Evolutionary conservation across 805 yeast genomes (phyloP), one percentile per base, ranked within the genome.

Genomic region (Blastobotrys attinorum): DNA sequence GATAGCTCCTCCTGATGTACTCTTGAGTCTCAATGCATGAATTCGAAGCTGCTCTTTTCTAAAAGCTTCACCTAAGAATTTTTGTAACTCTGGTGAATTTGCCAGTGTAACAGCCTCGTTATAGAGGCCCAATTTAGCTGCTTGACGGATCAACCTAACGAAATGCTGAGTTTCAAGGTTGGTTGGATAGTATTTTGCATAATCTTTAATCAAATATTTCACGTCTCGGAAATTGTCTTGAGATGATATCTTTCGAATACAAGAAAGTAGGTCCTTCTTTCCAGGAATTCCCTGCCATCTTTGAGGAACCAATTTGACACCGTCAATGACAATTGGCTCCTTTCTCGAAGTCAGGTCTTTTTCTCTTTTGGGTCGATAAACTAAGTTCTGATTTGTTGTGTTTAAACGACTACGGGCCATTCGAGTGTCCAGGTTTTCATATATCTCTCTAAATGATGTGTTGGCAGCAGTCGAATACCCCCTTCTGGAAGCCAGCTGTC

Each of bases 201-300:
- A 57, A 38, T 52, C 45, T 16, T 44, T 37, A 17, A 58, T 10
- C 15, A 47, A 36, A n/a, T 39, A 33, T 22, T 47, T 36, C 15
- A 54, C 49, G 22, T 43, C 31, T 7, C 27, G 38, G 38, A 54
- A 46, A 8, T 55, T 55, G 29, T 52, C 60, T 8, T 35, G 29
- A 4, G 48, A 46, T 15, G 47, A 33, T 27, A 52, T 38, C 2
- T 45, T 39, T 17, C 42, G 45, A 20, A 54, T 45, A 13, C 56
- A 38, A 21, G 40, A 41, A 22, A 44, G 43, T 40, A 56, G 43
- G 31, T 56, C 57, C 18, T 44, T 48, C 20, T 27, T 37, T 2
- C 56, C 45, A 8, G 62, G 62, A 6, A 47, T 42, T 8, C 62
- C 64, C 13, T 46, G 47, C 39, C 52, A 59, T 31, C 20, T 22